These are phyloP conservation scores for Globisporangium heterothallicum DNA, from an alignment of 352 stramenopile species.

Conservation along the genomic window DNA sequence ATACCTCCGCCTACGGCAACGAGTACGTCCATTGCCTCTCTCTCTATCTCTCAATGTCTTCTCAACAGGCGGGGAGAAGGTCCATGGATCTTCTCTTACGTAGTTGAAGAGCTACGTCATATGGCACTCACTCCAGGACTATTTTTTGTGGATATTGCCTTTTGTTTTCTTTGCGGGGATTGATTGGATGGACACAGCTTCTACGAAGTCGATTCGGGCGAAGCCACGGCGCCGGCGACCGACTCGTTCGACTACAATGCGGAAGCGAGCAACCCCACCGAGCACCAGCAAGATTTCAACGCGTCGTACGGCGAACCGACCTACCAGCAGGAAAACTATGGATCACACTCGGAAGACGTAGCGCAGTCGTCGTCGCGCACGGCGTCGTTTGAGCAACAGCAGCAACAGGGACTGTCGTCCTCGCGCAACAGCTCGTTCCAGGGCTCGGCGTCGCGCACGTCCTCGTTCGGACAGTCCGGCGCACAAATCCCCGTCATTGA, in stretches of 20 bases:
- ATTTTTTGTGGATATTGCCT: background rate
- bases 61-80: too few relatives aligned
- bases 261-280: conserved; percentile 9
- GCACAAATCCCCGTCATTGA: conserved; percentile 38
- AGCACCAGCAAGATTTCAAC: conserved; percentile 15
- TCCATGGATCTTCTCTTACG: conserved; percentile 4
- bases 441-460: conserved; percentile 8
- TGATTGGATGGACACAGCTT: conserved; percentile 28
- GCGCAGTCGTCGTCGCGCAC: conserved; percentile 11
- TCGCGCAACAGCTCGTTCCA: conserved; percentile 22
- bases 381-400: conserved; percentile 16
- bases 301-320: conserved; percentile 12
- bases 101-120: conserved; percentile 8
- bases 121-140: background rate
- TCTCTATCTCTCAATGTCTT: background rate
- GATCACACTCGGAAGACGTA: conserved; percentile 4
- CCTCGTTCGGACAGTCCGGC: conserved; percentile 15
- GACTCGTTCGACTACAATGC: conserved; percentile 10
- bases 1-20: conserved; percentile 33
- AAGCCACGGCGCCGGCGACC: conserved; percentile 12
- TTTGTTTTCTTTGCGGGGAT: conserved; percentile 1
- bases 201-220: conserved; percentile 53
- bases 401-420: conserved; percentile 6
- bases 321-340: conserved; percentile 20
- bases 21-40: conserved; percentile 33